phyloP scores from a whole-genome alignment of 306 rosid genomes.

The Cyamopsis tetragonoloba region DNA sequence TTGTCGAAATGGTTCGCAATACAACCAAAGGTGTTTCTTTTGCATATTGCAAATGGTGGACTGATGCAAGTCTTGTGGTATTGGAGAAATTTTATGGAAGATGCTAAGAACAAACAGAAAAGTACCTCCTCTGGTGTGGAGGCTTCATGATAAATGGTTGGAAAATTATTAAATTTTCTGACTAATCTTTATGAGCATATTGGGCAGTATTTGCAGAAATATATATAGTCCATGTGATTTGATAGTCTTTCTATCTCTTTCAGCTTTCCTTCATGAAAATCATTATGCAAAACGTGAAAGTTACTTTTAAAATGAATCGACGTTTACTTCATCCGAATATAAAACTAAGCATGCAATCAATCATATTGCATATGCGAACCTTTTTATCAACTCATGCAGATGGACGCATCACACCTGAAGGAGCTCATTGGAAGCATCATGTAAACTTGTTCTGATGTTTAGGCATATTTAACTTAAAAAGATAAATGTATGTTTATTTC shows the following conservation, averaged over 20 bases:
- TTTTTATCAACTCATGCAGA: too few relatives aligned
- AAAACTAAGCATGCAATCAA: too few relatives aligned
- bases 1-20: conserved; percentile 18
- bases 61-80: conserved; percentile 43
- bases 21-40: conserved; percentile 26
- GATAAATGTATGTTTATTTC: too few relatives aligned
- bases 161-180: neutral
- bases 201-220: neutral
- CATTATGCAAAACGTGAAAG: too few relatives aligned
- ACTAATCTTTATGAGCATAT: neutral
- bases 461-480: too few relatives aligned
- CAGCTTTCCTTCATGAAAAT: neutral
- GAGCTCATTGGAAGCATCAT: conserved; percentile 1
- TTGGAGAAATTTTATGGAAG: conserved; percentile 35
- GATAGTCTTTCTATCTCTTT: neutral
- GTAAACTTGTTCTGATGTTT: too few relatives aligned
- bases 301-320: neutral
- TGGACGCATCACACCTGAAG: neutral
- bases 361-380: too few relatives aligned
- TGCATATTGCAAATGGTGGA: conserved; percentile 47
- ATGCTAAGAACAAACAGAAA: conserved; percentile 20
- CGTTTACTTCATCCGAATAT: too few relatives aligned
- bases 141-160: conserved; percentile 21
- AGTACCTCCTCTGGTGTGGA: conserved; percentile 6
- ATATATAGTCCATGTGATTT: neutral